Evolutionary conservation across 163 green algal species (phyloP).

Genomic region (Coccomyxa subellipsoidea): DNA sequence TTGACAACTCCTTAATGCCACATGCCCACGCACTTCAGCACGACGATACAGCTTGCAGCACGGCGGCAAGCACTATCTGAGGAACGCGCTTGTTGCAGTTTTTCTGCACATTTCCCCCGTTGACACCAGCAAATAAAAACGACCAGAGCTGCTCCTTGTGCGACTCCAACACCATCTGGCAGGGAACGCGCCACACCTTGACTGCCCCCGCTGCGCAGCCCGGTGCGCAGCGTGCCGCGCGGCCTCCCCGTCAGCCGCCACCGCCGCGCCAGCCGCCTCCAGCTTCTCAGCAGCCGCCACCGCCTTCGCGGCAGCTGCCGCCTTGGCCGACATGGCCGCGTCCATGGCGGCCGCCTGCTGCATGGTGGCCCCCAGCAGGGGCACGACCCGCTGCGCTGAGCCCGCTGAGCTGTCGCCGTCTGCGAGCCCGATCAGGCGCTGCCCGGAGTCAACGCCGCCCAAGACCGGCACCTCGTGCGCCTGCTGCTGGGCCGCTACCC

Average conservation of each 20-base stretch:
- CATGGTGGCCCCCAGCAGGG: not conserved
- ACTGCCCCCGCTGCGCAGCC: not conserved
- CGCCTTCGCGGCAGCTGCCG: no score
- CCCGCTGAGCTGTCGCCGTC: no score
- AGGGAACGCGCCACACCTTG: not conserved
- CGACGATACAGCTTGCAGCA: no score
- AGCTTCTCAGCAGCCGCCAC: not conserved
- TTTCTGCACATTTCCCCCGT: no score
- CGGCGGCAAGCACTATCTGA: no score
- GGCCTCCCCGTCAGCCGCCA: not conserved
- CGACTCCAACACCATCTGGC: no score
- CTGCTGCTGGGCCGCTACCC: not conserved
- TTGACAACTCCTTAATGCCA: no score
- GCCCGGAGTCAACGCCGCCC: not conserved
- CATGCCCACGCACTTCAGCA: no score
- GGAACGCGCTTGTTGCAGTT: no score
- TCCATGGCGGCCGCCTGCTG: not conserved
- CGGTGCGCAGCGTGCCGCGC: not conserved
- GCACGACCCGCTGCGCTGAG: not conserved
- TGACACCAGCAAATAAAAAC: no score
- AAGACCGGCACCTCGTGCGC: not conserved
- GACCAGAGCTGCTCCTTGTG: no score
- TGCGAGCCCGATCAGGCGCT: not conserved
- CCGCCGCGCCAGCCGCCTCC: not conserved
- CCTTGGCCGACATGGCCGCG: no score